A percentile compares a stretch with the other conserved stretches of the same genome.
phyloP scores from a whole-genome alignment of 106 monocot genomes.

The Dendrobium nobile region DNA sequence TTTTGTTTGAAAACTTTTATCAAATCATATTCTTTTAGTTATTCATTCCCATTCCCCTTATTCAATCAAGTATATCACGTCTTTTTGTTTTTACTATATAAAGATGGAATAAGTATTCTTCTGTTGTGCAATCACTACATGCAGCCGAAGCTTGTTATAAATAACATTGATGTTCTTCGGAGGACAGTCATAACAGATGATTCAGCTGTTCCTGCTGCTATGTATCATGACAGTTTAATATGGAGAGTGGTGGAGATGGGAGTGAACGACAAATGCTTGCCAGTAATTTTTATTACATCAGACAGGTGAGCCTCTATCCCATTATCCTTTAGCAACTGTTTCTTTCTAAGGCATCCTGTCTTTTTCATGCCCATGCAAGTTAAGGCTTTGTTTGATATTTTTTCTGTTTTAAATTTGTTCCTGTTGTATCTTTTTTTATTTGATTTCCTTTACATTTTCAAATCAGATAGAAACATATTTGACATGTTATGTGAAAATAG shows the following conservation, averaged over 20 bases:
- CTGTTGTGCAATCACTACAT: not conserved
- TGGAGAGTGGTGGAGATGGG: conserved; percentile 84
- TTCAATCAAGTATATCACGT: not conserved
- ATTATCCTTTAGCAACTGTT: not conserved
- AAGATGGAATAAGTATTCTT: not conserved
- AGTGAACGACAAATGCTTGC: conserved; percentile 75
- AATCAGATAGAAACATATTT: not conserved
- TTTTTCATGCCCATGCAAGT: not conserved
- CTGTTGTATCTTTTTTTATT: not conserved
- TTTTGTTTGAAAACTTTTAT: not conserved
- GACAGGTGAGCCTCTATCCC: conserved; percentile 45
- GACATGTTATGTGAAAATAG: not conserved
- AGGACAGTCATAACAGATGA: conserved; percentile 55
- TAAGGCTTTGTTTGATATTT: not conserved
- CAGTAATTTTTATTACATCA: conserved; percentile 69
- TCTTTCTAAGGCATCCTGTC: not conserved
- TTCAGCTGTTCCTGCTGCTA: conserved; percentile 48
- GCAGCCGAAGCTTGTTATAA: conserved; percentile 93
- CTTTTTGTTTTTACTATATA: not conserved
- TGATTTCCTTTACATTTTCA: no score
- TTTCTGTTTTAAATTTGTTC: not conserved
- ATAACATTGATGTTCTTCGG: conserved; percentile 78
- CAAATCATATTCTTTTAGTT: not conserved
- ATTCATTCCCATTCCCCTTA: not conserved
- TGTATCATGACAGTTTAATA: conserved; percentile 88